phyloP scores from a whole-genome alignment of 495 filamentous ascomycete species.

The Parmelia sp. region DNA sequence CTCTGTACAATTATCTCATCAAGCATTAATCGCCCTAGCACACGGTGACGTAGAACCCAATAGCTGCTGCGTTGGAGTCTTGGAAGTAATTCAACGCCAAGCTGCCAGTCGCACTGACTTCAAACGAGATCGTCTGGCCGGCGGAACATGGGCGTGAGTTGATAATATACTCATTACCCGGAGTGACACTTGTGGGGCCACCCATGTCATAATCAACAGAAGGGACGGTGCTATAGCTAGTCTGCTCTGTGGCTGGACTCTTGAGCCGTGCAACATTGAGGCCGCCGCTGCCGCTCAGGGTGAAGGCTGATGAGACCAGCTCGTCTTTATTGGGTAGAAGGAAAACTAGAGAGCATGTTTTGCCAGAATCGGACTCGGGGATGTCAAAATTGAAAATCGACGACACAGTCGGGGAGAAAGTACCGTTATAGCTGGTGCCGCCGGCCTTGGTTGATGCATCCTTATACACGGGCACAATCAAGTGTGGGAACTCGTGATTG shows the following conservation, averaged over 20 bases:
- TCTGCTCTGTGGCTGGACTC: constrained; percentile 35
- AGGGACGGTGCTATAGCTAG: constrained; percentile 48
- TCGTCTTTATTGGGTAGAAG: constrained; percentile 51
- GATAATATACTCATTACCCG: constrained; percentile 52
- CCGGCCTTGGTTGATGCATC: constrained; percentile 43
- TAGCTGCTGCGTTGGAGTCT: constrained; percentile 54
- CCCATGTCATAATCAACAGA: constrained; percentile 42
- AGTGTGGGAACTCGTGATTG: constrained; percentile 54
- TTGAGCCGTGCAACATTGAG: constrained; percentile 47
- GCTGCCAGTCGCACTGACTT: constrained; percentile 46
- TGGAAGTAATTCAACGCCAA: constrained; percentile 59
- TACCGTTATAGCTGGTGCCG: constrained; percentile 49
- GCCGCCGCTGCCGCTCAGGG: constrained; percentile 51
- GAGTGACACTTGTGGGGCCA: constrained; percentile 39
- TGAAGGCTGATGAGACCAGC: constrained; percentile 51
- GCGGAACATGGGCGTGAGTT: constrained; percentile 51
- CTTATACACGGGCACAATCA: constrained; percentile 60
- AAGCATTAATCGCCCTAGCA: constrained; percentile 38
- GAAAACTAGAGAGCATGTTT: constrained; percentile 61
- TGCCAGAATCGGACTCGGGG: constrained; percentile 43
- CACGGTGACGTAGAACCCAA: constrained; percentile 57
- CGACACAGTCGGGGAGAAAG: constrained; percentile 49
- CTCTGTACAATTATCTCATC: constrained; percentile 6
- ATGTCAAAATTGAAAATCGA: constrained; percentile 68
- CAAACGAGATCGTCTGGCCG: constrained; percentile 44